Evolutionary conservation across 768 basidiomycete species (phyloP).

Genomic region (Amanita pseudoporphyria): DNA sequence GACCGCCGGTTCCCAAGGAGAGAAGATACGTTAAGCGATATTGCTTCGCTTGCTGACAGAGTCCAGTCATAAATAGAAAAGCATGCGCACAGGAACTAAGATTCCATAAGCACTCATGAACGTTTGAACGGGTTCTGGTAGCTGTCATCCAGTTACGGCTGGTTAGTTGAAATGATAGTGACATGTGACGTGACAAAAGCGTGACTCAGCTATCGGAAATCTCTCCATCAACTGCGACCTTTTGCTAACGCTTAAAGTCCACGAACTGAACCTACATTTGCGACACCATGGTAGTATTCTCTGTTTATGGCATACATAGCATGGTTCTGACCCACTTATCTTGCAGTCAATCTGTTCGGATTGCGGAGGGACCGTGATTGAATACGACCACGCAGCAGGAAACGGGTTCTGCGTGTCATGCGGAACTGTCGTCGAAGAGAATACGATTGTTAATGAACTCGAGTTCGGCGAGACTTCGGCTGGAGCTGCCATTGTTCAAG

Average conservation of each 20-base stretch:
- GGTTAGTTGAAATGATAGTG: background rate
- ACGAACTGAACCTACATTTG: background rate
- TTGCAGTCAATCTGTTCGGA: conserved; percentile 61
- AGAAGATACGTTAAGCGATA: background rate
- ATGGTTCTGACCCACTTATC: background rate
- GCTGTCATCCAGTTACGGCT: background rate
- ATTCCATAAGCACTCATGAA: background rate
- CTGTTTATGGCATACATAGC: background rate
- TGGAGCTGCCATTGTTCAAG: conserved; percentile 94
- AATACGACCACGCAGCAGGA: conserved; percentile 77
- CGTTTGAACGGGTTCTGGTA: too few species aligned
- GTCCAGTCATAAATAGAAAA: background rate
- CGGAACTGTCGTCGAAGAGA: conserved; percentile 88
- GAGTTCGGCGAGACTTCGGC: conserved; percentile 89
- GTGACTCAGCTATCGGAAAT: background rate
- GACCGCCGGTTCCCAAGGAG: too few species aligned
- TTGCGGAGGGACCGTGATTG: conserved; percentile 78
- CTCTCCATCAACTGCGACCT: conserved; percentile 9
- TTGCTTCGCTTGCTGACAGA: background rate
- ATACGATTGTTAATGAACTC: conserved; percentile 88
- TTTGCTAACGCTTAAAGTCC: background rate
- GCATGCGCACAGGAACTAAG: too few species aligned
- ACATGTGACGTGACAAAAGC: background rate
- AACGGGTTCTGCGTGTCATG: conserved; percentile 82
- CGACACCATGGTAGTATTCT: background rate